Base-by-base conservation (phyloP, 352 stramenopile genomes). In the Phytopythium sindhum region DNA sequence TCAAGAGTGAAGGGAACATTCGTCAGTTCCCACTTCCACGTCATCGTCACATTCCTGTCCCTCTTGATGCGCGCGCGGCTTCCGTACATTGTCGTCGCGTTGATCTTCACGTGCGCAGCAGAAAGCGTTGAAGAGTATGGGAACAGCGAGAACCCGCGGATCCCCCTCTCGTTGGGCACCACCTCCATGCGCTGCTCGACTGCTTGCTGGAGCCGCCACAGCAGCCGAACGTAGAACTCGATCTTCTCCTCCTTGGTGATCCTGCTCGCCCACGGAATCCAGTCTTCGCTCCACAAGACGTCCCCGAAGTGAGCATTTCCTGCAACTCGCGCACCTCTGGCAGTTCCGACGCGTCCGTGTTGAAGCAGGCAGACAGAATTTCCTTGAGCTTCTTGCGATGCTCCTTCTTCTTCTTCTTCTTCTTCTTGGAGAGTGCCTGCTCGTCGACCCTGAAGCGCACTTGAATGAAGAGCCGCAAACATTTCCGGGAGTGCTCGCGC, bases 141-240 rank as follows among this genome's bases (percentile, higher is more conserved):
- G 54, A 69, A 70, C 31, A 66, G 50, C 10, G 60, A 62, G 51
- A 67, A 63, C 29, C 21, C 60, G 2, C 65, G 59, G 23, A 65
- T 28, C 2, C 52, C 51, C 26, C 61, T 65, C 39, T 54, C 42
- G 29, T 60, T 52, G 0, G 45, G 44, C 35, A 50, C 23, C 33
- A 14, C 23, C 11, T 47, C 60, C 57, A 70, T 63, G 4, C 47
- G 51, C 19, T 8, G 31, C 37, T 67, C 65, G 2, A 67, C 44
- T 17, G 17, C 47, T 8, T 44, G 6, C 26, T 70, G 65, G 48
- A 70, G 67, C 50, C n/a, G n/a, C n/a, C n/a, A n/a, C n/a, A n/a
- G n/a, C n/a, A n/a, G n/a, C n/a, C n/a, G n/a, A n/a, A n/a, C n/a
- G n/a, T n/a, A n/a, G n/a, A n/a, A n/a, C n/a, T n/a, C n/a, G n/a